Base-by-base conservation (phyloP, 768 basidiomycete genomes). In the Auricularia auricula-judae region DNA sequence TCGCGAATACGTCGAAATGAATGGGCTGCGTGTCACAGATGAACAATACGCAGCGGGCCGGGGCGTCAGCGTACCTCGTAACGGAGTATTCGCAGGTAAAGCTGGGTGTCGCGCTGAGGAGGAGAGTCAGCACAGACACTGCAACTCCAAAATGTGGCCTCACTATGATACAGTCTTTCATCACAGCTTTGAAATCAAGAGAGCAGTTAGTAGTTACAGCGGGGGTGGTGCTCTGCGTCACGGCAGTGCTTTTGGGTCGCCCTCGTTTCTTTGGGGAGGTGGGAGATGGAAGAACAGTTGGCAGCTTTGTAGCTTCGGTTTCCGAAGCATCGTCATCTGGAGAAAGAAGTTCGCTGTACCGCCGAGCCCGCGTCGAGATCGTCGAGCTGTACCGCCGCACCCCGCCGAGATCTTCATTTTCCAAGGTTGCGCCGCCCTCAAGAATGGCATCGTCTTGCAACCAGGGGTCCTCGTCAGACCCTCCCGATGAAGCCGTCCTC, bases 31-130 rank as follows among this genome's bases (percentile, higher is more conserved):
- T 29, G 29, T 29, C 29, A 29, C 29, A 29, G 29, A 29, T 29
- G 29, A 29, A 29, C 29, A 29, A 29, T 29, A 29, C 29, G 29
- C 29, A 29, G 29, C 29, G 29, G 29, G 29, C 29, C 29, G 29
- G 29, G 29, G 29, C 29, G 29, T 29, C 29, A 23, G 68, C 79
- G 33, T 66, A 85, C 86, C 78, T 89, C 86, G 70, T 84, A 87
- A 34, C 86, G 84, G 67, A 89, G 71, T 65, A 89, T 79, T 44
- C 83, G 81, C 42, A 78, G 70, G 70, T 87, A 75, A 4, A 89
- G 75, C 58, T 74, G 74, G 12, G 69, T 71, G 72, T 88, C 78
- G 61, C 34, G 21, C 56, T 59, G 56, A 8, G 12, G 56, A 44
- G 29, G 65, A 29, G 12, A 69, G 65, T 65, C 65, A 66, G 12